Percentiles rank a stretch among this genome's conserved stretches.
Conservation (phyloP, 1,139 yeast genomes). For the Saccharomyces uvarum region DNA sequence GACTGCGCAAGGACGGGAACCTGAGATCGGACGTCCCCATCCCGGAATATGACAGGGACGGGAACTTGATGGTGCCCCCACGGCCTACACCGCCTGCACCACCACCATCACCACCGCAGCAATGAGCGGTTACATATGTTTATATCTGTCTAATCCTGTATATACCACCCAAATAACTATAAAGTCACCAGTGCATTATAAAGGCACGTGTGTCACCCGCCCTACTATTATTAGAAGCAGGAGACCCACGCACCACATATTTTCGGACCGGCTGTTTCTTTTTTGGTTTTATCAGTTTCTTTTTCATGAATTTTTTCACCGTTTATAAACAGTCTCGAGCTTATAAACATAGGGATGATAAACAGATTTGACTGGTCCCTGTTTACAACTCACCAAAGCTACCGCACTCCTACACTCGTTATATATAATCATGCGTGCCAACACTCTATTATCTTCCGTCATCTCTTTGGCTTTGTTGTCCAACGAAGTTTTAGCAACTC, state of each 20-base stretch:
- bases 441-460: conserved; percentile 38
- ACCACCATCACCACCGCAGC: conserved; percentile 4
- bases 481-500: conserved; percentile 54
- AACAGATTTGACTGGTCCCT: not conserved
- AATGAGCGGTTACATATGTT: not conserved
- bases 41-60: conserved; percentile 41
- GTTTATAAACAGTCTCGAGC: not conserved
- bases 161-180: not conserved
- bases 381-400: not conserved
- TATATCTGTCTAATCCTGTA: not conserved
- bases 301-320: not conserved
- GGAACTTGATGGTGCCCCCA: conserved; percentile 13
- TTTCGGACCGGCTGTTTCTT: not conserved
- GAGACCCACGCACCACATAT: not conserved
- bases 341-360: not conserved
- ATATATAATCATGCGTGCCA: conserved; percentile 28
- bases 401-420: not conserved
- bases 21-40: conserved; percentile 52
- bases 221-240: not conserved
- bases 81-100: not conserved
- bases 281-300: not conserved
- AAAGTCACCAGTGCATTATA: not conserved
- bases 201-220: no score
- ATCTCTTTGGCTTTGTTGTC: conserved; percentile 46
- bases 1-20: conserved; percentile 58